Base-by-base conservation (phyloP, 2,329 filamentous ascomycete genomes). In the Aureobasidium uvarum region DNA sequence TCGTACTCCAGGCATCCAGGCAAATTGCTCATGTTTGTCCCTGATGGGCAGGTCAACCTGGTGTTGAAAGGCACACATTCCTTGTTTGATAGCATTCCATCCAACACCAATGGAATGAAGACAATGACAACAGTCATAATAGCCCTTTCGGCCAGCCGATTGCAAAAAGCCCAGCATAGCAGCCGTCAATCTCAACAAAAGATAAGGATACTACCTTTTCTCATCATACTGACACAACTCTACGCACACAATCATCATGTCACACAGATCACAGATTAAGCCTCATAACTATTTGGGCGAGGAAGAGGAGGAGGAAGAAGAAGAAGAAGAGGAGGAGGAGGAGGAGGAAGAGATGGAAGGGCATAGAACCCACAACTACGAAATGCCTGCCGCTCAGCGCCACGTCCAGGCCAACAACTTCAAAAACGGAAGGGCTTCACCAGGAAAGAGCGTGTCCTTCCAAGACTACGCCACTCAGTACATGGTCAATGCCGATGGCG, bases 401-500 rank as follows among this genome's bases (percentile, higher is more conserved):
- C 51, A 11, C 25, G 14, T 41, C 6, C 52, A 56, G 14, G 28
- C 28, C 48, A 51, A 18, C 52, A 52, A 36, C 50, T 13, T 5
- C 28, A 52, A 38, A 36, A 18, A n/a, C 20, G 20, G 43, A 46
- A 46, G 20, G 20, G 28, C 28, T 33, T 31, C 48, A 3, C 33
- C 33, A 23, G 18, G 16, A 20, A 55, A 55, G 51, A 55, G 28
- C 6, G 48, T 51, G 7, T 5, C 16, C 16, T 51, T 51, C 25
- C 25, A 51, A 5, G 2, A 14, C 5, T 23, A 7, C 25, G 45
- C 23, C 23, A 48, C 45, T 13, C 20, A 48, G 14, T 28, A 23
- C 20, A 2, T 1, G 23, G 2, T 28, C 23, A 14, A 48, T 18
- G 23, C 14, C 46, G 31, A 62, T 18, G 85, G 87, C 78, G 86